These are phyloP conservation scores for Tillandsia leiboldiana DNA, from an alignment of 176 grass and related monocot species.

Conservation along the genomic window DNA sequence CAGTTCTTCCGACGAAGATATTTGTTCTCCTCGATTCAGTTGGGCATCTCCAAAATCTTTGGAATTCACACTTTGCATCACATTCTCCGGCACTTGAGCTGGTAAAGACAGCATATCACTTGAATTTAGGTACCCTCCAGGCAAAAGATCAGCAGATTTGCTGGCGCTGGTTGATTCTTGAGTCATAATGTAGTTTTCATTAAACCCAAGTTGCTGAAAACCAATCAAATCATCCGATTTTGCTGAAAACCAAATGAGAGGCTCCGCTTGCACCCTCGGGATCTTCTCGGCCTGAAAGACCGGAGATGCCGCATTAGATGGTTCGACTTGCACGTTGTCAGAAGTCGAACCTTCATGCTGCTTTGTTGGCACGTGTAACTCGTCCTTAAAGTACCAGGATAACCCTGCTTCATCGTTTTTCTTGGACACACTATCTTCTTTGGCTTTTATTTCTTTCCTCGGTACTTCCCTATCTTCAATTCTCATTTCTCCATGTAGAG, in stretches of 20 bases:
- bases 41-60: too few species aligned
- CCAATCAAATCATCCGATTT: constrained; percentile 11
- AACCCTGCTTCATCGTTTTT: constrained; percentile 12
- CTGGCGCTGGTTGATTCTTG: background rate
- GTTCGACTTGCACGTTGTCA: background rate
- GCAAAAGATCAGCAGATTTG: background rate
- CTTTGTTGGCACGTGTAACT: background rate
- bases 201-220: constrained; percentile 3
- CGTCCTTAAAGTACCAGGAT: constrained; percentile 1
- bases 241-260: constrained; percentile 2
- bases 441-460: constrained; percentile 9
- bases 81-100: too few species aligned
- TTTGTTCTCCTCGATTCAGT: too few species aligned
- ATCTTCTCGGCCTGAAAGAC: background rate
- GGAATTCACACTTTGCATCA: too few species aligned
- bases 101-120: background rate
- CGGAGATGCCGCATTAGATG: background rate
- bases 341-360: constrained; percentile 7
- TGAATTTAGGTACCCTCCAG: background rate
- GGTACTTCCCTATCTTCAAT: constrained; percentile 17
- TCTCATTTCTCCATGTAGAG: constrained; percentile 3
- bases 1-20: too few species aligned
- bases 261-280: background rate
- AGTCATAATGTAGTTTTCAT: background rate
- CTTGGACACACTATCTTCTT: constrained; percentile 2